Conservation (phyloP, 129 eudicot genomes). For the Tanacetum coccineum region DNA sequence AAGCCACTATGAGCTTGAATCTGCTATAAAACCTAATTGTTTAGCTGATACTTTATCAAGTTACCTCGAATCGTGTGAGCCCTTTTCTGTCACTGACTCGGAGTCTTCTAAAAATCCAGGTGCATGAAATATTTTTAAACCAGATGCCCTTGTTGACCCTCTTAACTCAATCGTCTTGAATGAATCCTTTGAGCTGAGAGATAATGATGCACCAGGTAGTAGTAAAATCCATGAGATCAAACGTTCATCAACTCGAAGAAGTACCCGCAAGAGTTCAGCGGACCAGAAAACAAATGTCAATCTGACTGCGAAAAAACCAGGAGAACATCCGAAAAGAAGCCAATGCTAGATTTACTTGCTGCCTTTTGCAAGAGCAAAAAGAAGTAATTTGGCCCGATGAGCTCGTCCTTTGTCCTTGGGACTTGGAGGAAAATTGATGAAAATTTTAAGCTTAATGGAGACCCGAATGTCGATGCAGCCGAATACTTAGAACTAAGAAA, state of each 20-base stretch:
- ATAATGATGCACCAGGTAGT: too few relatives aligned
- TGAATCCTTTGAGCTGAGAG: too few relatives aligned
- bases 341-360: too few relatives aligned
- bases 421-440: slow-evolving; percentile 36
- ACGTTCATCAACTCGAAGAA: too few relatives aligned
- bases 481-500: slow-evolving; percentile 19
- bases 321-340: slow-evolving; percentile 33
- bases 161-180: slow-evolving; percentile 35
- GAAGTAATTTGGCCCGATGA: slow-evolving; percentile 46
- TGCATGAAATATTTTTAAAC: slow-evolving; percentile 22
- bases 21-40: slow-evolving; percentile 30
- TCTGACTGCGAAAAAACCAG: slow-evolving; percentile 33
- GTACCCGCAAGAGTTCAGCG: slow-evolving; percentile 29
- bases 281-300: slow-evolving; percentile 24
- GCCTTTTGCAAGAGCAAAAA: slow-evolving; percentile 45
- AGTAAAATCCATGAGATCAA: too few relatives aligned
- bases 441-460: slow-evolving; percentile 29
- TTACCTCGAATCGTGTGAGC: slow-evolving; percentile 39
- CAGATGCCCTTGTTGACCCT: slow-evolving; percentile 35
- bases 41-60: slow-evolving; percentile 37
- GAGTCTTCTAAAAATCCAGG: slow-evolving; percentile 28
- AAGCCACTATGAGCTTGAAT: slow-evolving; percentile 30
- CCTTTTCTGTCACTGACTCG: slow-evolving; percentile 27
- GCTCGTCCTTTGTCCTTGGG: slow-evolving; percentile 72
- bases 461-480: slow-evolving; percentile 15